A percentile compares a stretch with the other conserved stretches of the same genome.
Conservation (phyloP, 352 stramenopile genomes). For the Phytophthora chlamydospora region DNA sequence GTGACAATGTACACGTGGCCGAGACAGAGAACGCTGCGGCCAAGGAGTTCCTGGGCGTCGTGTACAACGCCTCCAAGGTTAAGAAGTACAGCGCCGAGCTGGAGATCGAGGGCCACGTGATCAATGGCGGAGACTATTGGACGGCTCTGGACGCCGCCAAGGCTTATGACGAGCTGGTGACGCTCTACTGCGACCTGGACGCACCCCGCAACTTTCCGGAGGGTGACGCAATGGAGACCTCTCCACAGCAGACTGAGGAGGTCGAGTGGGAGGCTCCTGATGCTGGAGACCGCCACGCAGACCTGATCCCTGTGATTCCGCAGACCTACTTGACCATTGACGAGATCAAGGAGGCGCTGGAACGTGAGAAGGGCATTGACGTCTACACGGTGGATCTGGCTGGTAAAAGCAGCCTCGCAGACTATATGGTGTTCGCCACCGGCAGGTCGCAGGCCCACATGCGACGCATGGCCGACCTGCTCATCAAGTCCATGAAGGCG, state of each 20-base stretch:
- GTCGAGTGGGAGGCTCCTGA: constrained; percentile 74
- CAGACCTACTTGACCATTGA: constrained; percentile 80
- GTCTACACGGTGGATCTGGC: constrained; percentile 78
- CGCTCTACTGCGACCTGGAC: constrained; percentile 79
- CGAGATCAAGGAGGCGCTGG: constrained; percentile 68
- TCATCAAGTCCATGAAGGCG: constrained; percentile 87
- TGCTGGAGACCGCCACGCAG: constrained; percentile 70
- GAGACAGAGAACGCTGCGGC: constrained; percentile 38
- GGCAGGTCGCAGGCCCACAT: constrained; percentile 85
- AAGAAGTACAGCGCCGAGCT: constrained; percentile 88
- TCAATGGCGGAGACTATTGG: constrained; percentile 84
- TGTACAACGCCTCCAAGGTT: constrained; percentile 69
- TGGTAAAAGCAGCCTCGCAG: constrained; percentile 81
- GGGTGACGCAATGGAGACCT: constrained; percentile 12
- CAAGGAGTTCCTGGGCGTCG: constrained; percentile 69
- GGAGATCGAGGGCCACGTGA: constrained; percentile 66
- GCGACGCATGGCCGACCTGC: constrained; percentile 87
- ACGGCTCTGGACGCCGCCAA: constrained; percentile 82
- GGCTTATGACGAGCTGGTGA: constrained; percentile 83
- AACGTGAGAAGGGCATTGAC: constrained; percentile 78
- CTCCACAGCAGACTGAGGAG: constrained; percentile 6
- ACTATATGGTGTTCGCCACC: constrained; percentile 92
- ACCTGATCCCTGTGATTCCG: constrained; percentile 70
- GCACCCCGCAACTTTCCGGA: constrained; percentile 76
- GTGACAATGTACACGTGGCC: constrained; percentile 28